These are phyloP conservation scores for Dovyalis caffra DNA, from an alignment of 345 rosid genomes.

Conservation along the genomic window DNA sequence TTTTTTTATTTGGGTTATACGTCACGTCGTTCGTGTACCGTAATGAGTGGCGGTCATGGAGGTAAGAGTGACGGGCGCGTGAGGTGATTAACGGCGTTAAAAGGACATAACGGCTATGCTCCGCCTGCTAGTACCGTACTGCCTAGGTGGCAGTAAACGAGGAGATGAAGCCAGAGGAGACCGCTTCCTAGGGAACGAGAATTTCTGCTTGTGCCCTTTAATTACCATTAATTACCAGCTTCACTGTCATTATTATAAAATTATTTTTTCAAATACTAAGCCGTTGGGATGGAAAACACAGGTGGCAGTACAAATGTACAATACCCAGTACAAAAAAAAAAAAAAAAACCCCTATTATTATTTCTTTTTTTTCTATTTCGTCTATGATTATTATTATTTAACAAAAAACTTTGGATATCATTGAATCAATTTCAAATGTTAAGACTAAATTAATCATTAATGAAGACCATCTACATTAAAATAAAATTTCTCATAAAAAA, in stretches of 20 bases:
- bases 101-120: not conserved
- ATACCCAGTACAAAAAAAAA: too few relatives aligned
- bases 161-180: not conserved
- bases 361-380: too few relatives aligned
- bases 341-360: too few relatives aligned
- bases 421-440: too few relatives aligned
- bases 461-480: too few relatives aligned
- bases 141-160: conserved; percentile 10
- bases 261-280: not conserved
- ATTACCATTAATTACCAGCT: not conserved
- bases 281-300: not conserved
- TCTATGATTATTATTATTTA: too few relatives aligned
- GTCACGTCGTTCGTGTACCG: not conserved
- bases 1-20: not conserved
- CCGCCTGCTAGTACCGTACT: not conserved
- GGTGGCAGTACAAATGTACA: too few relatives aligned
- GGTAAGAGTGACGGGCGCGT: not conserved
- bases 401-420: too few relatives aligned
- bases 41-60: not conserved
- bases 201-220: not conserved
- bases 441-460: too few relatives aligned
- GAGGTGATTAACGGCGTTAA: not conserved
- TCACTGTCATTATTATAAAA: not conserved
- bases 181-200: conserved; percentile 13
- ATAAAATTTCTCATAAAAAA: too few relatives aligned